These are phyloP conservation scores for Trapa bicornis DNA, from an alignment of 345 rosid species.

Conservation along the genomic window DNA sequence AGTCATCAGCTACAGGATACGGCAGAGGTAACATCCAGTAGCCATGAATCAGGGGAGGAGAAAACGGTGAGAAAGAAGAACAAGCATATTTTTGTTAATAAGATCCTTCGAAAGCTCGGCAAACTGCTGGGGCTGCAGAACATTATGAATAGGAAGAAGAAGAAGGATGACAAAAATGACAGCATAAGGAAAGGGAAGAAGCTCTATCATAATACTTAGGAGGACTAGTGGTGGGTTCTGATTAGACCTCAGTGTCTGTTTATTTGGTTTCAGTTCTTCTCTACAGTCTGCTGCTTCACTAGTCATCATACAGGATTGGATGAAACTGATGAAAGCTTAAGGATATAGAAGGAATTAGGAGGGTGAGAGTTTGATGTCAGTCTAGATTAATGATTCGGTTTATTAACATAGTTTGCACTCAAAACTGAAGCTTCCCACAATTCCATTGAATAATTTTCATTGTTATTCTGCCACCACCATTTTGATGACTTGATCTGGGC, in stretches of 20 bases:
- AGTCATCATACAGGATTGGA: neutral
- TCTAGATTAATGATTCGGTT: neutral
- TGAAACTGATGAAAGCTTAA: neutral
- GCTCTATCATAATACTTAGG: neutral
- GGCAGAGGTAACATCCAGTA: neutral
- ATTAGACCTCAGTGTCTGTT: neutral
- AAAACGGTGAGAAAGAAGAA: conserved; percentile 2
- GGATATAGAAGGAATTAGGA: neutral
- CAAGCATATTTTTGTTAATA: conserved; percentile 12
- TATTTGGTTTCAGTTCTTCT: neutral
- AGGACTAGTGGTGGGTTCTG: neutral
- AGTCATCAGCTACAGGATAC: neutral
- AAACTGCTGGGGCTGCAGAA: conserved; percentile 26
- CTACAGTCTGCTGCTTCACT: neutral
- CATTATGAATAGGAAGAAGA: conserved; percentile 2
- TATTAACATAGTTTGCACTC: neutral
- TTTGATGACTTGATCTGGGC: no score
- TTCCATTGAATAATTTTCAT: no score
- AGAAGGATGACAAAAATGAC: neutral
- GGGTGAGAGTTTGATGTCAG: neutral
- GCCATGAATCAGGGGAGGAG: neutral
- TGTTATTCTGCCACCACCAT: no score
- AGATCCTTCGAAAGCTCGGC: conserved; percentile 18
- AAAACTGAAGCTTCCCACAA: no score
- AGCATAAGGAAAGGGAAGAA: neutral